Evolutionary conservation across 2,329 filamentous ascomycete species (phyloP).

Genomic region (Diatrype stigma): DNA sequence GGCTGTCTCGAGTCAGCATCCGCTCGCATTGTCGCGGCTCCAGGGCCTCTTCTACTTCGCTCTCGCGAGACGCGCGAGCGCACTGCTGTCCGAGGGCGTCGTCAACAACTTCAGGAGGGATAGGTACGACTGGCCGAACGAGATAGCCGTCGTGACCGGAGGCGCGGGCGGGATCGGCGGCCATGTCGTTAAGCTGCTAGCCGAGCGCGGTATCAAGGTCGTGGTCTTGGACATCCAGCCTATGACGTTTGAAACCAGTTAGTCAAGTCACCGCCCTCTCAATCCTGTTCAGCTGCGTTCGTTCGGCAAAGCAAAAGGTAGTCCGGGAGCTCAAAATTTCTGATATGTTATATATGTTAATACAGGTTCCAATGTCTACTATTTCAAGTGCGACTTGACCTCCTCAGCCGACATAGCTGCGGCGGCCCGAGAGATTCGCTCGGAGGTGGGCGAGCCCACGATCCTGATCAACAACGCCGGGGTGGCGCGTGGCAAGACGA

Average conservation of each 20-base stretch:
- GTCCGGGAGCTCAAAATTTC: too few relatives aligned
- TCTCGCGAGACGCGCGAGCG: conserved; percentile 43
- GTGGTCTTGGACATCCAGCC: conserved; percentile 68
- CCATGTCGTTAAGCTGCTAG: conserved; percentile 60
- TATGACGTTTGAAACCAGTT: conserved; percentile 21
- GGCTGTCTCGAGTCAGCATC: conserved; percentile 48
- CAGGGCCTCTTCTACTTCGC: conserved; percentile 51
- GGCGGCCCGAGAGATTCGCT: conserved; percentile 38
- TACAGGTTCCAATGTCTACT: conserved; percentile 53
- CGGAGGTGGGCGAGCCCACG: conserved; percentile 30
- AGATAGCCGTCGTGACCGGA: conserved; percentile 71
- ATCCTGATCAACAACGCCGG: conserved; percentile 35
- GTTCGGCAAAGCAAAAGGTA: too few relatives aligned
- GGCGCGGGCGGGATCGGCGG: conserved; percentile 71
- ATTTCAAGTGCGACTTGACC: conserved; percentile 68
- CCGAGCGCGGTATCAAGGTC: conserved; percentile 60
- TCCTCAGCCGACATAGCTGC: conserved; percentile 45
- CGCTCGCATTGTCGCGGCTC: conserved; percentile 47
- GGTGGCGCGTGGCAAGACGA: conserved; percentile 40
- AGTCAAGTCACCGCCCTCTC: conserved; percentile 2
- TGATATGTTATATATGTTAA: too few relatives aligned
- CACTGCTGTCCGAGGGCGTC: conserved; percentile 46
- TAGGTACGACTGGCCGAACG: conserved; percentile 61
- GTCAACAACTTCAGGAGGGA: conserved; percentile 48
- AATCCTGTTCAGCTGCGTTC: conserved; percentile 8